Evolutionary conservation across 2,329 filamentous ascomycete genomes (phyloP), one percentile per base, ranked within the genome.

Genomic region (Claviceps paspali): DNA sequence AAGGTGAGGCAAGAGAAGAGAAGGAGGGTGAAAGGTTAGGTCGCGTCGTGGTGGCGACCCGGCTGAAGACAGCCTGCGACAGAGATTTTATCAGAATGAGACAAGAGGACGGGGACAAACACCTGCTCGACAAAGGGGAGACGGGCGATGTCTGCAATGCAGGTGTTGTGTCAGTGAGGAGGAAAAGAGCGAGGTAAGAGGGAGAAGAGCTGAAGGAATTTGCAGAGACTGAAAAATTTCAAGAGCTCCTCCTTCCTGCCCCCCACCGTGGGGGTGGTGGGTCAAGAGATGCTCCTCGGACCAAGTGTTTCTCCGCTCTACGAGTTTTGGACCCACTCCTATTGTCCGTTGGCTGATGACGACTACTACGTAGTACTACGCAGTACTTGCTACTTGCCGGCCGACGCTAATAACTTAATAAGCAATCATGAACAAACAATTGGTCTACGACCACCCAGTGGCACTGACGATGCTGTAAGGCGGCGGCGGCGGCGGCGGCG

Each of bases 1-100:
- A 62, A 54, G 58, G 53, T 55, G 55, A 60, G 47, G 57, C 51
- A 44, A 58, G 46, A 70, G 71, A 74, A 76, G 64, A 52, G 67
- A 74, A 74, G 50, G 62, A 51, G 47, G 50, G 49, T 43, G 52
- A 34, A 34, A 45, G 45, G 47, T 49, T 45, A 41, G 56, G 52
- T 46, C 54, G 57, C 57, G 63, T 63, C 64, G 62, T 67, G 55
- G 45, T 62, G 60, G 46, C 48, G 50, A 49, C 47, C 46, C 32
- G 61, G 61, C 63, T 57, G 56, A 42, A 48, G 30, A 56, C 60
- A 66, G 63, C 62, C 59, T 55, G 47, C 51, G 49, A 47, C 47
- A 46, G 49, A 43, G 30, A 29, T n/a, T n/a, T n/a, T 21, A 14
- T 11, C 12, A 40, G 17, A 33, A 41, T 27, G 14, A 24, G 28